phyloP scores from a whole-genome alignment of 768 basidiomycete species.

The Calocybe cyanea region DNA sequence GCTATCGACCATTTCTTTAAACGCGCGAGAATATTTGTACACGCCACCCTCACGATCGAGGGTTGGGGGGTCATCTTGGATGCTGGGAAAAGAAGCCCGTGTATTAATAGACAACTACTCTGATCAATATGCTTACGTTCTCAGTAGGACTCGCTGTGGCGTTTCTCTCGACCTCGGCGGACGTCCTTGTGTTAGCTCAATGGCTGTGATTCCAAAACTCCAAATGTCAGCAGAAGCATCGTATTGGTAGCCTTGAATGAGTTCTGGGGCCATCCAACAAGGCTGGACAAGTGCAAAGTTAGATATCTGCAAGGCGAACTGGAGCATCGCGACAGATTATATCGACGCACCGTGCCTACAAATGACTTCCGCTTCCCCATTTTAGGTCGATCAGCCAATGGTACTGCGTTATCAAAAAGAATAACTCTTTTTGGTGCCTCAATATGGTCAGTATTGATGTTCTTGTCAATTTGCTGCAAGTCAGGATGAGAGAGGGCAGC shows the following conservation, averaged over 20 bases:
- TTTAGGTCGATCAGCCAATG: conserved; percentile 31
- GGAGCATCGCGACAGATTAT: neutral
- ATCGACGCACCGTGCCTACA: conserved; percentile 73
- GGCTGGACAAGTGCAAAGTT: conserved; percentile 46
- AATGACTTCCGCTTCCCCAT: conserved; percentile 86
- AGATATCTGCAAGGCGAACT: neutral
- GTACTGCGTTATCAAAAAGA: conserved; percentile 29
- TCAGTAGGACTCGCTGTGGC: conserved; percentile 68
- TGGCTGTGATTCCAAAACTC: conserved; percentile 94
- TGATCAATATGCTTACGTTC: conserved; percentile 45
- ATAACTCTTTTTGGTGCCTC: conserved; percentile 26
- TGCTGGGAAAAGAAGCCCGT: conserved; percentile 36
- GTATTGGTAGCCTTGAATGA: conserved; percentile 81
- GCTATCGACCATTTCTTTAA: conserved; percentile 78
- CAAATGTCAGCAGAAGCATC: conserved; percentile 91
- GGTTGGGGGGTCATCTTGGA: conserved; percentile 74
- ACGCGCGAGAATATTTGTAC: conserved; percentile 72
- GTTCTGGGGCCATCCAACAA: conserved; percentile 97
- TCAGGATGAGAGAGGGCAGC: conserved; percentile 24
- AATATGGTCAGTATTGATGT: conserved; percentile 5
- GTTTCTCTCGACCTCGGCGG: conserved; percentile 81
- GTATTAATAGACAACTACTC: neutral
- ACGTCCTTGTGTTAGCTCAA: conserved; percentile 84
- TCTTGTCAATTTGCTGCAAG: conserved; percentile 7
- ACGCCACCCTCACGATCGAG: conserved; percentile 70